Conservation (phyloP, 2,329 filamentous ascomycete genomes). For the Cercospora sp. region DNA sequence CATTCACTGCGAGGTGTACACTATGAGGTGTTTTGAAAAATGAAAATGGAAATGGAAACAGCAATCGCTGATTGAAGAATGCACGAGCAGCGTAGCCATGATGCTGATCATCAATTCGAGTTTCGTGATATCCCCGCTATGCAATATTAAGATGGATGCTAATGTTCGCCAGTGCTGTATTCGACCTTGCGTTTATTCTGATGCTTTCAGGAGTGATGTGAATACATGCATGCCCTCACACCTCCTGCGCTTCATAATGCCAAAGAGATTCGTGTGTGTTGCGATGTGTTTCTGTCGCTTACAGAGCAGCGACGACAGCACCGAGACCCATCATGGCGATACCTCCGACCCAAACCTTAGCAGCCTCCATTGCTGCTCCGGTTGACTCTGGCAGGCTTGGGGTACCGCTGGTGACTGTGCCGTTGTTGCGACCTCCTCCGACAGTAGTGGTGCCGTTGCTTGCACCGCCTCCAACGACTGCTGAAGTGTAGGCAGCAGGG, state of each 20-base stretch:
- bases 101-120: background rate
- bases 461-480: background rate
- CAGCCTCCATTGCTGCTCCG: conserved; percentile 37
- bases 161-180: background rate
- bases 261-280: background rate
- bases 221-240: background rate
- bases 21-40: background rate
- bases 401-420: background rate
- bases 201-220: background rate
- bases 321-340: conserved; percentile 39
- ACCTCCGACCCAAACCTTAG: conserved; percentile 50
- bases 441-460: background rate
- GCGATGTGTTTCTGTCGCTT: background rate
- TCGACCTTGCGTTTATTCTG: background rate
- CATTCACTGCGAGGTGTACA: background rate
- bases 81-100: background rate
- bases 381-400: background rate
- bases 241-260: background rate
- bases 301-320: conserved; percentile 25
- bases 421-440: background rate
- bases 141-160: background rate
- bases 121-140: background rate
- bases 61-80: background rate
- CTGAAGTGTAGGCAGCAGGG: background rate
- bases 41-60: background rate